Percentiles rank a stretch among this genome's conserved stretches.
These are phyloP conservation scores for Backusella tuberculispora DNA, from an alignment of 192 early-diverging fungal species.

Conservation along the genomic window DNA sequence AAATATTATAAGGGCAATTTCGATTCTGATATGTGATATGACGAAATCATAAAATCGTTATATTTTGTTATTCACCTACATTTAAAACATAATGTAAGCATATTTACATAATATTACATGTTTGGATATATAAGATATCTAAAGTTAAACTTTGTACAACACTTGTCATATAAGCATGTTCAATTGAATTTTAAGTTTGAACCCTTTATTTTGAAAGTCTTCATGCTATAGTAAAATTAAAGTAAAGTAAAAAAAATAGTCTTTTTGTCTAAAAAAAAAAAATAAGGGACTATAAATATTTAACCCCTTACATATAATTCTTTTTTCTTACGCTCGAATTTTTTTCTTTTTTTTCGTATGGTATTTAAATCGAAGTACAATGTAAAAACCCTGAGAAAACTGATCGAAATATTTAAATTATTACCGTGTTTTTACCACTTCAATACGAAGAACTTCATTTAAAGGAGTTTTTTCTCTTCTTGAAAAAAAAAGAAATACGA, in stretches of 20 bases:
- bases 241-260: neutral
- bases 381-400: neutral
- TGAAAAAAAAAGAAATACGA: too few species aligned
- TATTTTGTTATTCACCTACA: too few species aligned
- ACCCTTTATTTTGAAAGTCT: neutral
- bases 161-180: too few species aligned
- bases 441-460: neutral
- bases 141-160: too few species aligned
- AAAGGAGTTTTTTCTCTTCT: neutral
- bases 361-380: neutral
- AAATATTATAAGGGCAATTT: too few species aligned
- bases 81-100: too few species aligned
- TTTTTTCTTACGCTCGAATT: neutral
- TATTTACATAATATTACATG: too few species aligned
- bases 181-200: neutral
- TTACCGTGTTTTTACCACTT: neutral
- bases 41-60: neutral
- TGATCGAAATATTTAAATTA: conserved; percentile 16
- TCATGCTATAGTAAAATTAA: neutral
- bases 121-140: too few species aligned
- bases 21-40: neutral
- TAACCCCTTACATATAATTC: neutral
- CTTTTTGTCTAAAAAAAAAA: neutral
- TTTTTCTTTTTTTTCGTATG: neutral
- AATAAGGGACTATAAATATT: neutral